Percentiles rank a stretch among this genome's conserved stretches.
These are phyloP conservation scores for Jacaranda copaia DNA, from an alignment of 257 asterid genomes.

Conservation along the genomic window DNA sequence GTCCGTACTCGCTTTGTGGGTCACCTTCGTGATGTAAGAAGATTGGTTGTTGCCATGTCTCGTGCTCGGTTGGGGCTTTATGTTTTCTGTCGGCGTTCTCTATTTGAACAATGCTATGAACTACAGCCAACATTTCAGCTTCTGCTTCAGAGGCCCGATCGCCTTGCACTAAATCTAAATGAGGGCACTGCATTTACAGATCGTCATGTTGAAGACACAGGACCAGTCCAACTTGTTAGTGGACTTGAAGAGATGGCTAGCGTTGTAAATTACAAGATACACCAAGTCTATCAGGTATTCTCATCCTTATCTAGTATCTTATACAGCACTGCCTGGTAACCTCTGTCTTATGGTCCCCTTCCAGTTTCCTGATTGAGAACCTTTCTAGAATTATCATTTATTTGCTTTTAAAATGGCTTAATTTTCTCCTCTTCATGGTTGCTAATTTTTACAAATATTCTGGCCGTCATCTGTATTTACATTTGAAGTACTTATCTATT, in stretches of 20 bases:
- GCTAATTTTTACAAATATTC: neutral
- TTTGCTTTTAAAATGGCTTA: conserved; percentile 25
- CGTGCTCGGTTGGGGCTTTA: conserved; percentile 98
- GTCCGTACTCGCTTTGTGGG: conserved; percentile 99
- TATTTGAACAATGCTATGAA: conserved; percentile 97
- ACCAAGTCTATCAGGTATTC: conserved; percentile 76
- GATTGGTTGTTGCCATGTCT: conserved; percentile 98
- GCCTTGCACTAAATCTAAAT: conserved; percentile 70
- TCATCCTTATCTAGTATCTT: conserved; percentile 23
- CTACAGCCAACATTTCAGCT: conserved; percentile 90
- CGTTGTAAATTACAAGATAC: conserved; percentile 80
- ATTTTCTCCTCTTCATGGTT: conserved; percentile 1
- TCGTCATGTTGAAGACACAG: conserved; percentile 82
- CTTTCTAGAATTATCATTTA: neutral
- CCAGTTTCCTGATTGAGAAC: neutral
- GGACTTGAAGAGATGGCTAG: conserved; percentile 83
- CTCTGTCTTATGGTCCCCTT: neutral
- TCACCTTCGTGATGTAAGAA: conserved; percentile 97
- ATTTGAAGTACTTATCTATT: conserved; percentile 1
- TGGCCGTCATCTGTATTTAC: neutral
- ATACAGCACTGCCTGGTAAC: neutral
- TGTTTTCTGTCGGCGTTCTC: conserved; percentile 89
- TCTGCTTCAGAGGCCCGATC: conserved; percentile 86
- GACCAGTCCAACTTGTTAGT: conserved; percentile 61
- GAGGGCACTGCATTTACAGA: conserved; percentile 71